phyloP scores from a whole-genome alignment of 2,329 filamentous ascomycete genomes.

The Aspergillus aculeatus region DNA sequence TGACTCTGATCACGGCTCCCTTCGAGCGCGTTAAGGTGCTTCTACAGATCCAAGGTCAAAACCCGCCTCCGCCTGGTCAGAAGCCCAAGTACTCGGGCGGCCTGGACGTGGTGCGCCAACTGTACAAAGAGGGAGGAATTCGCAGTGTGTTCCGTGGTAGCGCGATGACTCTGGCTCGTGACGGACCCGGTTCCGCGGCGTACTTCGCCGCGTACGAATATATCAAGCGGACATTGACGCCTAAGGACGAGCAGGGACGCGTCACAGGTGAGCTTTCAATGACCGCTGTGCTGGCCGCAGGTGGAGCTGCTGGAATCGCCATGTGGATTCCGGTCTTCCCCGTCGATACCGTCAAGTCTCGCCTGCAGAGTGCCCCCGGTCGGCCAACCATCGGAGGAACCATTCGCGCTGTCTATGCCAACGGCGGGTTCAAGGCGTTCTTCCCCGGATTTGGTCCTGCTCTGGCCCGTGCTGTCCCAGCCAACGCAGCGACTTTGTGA shows the following conservation, averaged over 20 bases:
- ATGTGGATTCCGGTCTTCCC: slow-evolving; percentile 99
- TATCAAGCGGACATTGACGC: slow-evolving; percentile 84
- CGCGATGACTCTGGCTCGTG: slow-evolving; percentile 85
- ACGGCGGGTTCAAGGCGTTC: slow-evolving; percentile 84
- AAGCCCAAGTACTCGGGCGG: slow-evolving; percentile 89
- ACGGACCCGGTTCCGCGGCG: slow-evolving; percentile 87
- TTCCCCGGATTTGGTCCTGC: slow-evolving; percentile 96
- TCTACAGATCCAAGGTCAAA: slow-evolving; percentile 94
- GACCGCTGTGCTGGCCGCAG: slow-evolving; percentile 77
- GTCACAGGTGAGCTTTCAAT: slow-evolving; percentile 76
- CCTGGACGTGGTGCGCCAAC: slow-evolving; percentile 84
- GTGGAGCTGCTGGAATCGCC: slow-evolving; percentile 86
- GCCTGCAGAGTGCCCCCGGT: slow-evolving; percentile 87
- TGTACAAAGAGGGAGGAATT: slow-evolving; percentile 87
- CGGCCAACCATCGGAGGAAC: slow-evolving; percentile 77
- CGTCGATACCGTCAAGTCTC: slow-evolving; percentile 92
- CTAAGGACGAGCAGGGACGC: slow-evolving; percentile 72
- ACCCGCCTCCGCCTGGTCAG: slow-evolving; percentile 77
- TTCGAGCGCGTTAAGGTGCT: slow-evolving; percentile 99
- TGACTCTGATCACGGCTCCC: slow-evolving; percentile 97
- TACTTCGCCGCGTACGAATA: slow-evolving; percentile 98
- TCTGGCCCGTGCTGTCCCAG: slow-evolving; percentile 86
- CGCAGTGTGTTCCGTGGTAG: slow-evolving; percentile 90
- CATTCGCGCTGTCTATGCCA: slow-evolving; percentile 76
- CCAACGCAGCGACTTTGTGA: slow-evolving; percentile 90